Percentiles rank a stretch among this genome's conserved stretches.
Evolutionary conservation across 768 basidiomycete species (phyloP).

Genomic region (Udeniomyces megalosporus): DNA sequence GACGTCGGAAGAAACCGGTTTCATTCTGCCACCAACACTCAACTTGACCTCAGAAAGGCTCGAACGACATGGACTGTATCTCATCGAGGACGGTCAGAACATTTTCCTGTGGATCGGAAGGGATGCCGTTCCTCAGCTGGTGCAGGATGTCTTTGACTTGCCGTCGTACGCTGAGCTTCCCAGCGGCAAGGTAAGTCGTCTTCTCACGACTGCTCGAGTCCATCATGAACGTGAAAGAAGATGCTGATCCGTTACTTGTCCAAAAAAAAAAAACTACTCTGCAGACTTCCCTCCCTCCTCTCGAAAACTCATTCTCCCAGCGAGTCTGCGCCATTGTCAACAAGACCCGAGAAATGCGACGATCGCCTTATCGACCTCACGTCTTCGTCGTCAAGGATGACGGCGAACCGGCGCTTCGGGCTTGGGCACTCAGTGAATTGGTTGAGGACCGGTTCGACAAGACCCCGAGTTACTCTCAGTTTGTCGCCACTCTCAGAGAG

Average conservation of each 20-base stretch:
- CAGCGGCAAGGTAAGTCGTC: slow-evolving; percentile 65
- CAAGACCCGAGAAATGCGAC: slow-evolving; percentile 84
- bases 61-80: slow-evolving; percentile 83
- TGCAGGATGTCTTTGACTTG: slow-evolving; percentile 86
- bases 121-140: slow-evolving; percentile 87
- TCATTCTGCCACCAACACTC: slow-evolving; percentile 70
- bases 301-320: slow-evolving; percentile 92
- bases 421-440: slow-evolving; percentile 87
- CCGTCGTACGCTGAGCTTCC: slow-evolving; percentile 73
- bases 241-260: background rate
- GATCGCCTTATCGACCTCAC: slow-evolving; percentile 54
- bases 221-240: no score
- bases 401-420: slow-evolving; percentile 78
- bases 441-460: slow-evolving; percentile 93
- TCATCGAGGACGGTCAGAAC: slow-evolving; percentile 94
- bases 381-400: slow-evolving; percentile 96
- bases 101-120: slow-evolving; percentile 98
- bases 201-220: background rate
- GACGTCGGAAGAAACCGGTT: slow-evolving; percentile 61
- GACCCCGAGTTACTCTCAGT: slow-evolving; percentile 90
- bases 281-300: slow-evolving; percentile 68
- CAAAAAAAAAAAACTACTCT: no score
- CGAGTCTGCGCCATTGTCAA: slow-evolving; percentile 83
- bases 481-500: slow-evolving; percentile 73
- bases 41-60: slow-evolving; percentile 89